Conservation (phyloP, 768 basidiomycete species). For the Phallus indusiatus region DNA sequence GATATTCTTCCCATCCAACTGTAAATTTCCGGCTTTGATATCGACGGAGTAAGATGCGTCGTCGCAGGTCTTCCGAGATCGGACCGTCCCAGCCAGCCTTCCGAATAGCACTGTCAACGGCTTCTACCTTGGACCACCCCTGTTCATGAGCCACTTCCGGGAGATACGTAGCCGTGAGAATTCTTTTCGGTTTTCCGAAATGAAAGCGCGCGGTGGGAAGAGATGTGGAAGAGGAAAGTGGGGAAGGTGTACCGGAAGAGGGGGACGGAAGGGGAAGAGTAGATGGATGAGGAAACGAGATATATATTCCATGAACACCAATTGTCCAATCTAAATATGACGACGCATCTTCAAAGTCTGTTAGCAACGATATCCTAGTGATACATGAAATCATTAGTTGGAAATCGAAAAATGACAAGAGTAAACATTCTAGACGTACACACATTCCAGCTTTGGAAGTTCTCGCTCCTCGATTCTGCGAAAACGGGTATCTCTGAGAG, state of each 20-base stretch:
- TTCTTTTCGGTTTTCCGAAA: slow-evolving; percentile 36
- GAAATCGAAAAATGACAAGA: neutral
- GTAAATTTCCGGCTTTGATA: slow-evolving; percentile 70
- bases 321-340: slow-evolving; percentile 91
- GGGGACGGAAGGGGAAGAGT: slow-evolving; percentile 29
- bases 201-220: slow-evolving; percentile 27
- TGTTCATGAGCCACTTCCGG: slow-evolving; percentile 90
- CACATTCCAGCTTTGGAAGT: slow-evolving; percentile 75
- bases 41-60: slow-evolving; percentile 65
- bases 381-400: slow-evolving; percentile 2
- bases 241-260: slow-evolving; percentile 55
- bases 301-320: slow-evolving; percentile 86
- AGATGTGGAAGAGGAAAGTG: slow-evolving; percentile 54
- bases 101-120: slow-evolving; percentile 82
- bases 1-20: slow-evolving; percentile 70
- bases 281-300: slow-evolving; percentile 77
- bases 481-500: slow-evolving; percentile 84
- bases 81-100: slow-evolving; percentile 86
- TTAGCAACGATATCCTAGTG: slow-evolving; percentile 80
- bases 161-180: slow-evolving; percentile 81
- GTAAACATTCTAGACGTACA: slow-evolving; percentile 40
- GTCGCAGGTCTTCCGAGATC: slow-evolving; percentile 74
- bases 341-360: slow-evolving; percentile 78
- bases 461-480: slow-evolving; percentile 68
- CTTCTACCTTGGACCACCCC: slow-evolving; percentile 87